phyloP scores from a whole-genome alignment of 1,139 yeast genomes.

The Geotrichum restrictum region DNA sequence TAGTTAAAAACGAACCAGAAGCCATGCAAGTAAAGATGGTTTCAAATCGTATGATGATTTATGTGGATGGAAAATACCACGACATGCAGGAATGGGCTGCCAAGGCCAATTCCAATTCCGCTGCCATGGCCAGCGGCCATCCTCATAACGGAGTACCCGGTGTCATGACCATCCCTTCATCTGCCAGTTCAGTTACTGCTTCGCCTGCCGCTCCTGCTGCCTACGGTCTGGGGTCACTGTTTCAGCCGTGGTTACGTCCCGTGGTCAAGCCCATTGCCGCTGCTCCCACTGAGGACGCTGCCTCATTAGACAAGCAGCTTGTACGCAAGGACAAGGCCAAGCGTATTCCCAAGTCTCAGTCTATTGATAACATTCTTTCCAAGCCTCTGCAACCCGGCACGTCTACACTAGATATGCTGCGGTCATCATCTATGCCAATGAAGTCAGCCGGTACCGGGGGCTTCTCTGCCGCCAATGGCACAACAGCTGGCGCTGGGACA shows the following conservation, averaged over 20 bases:
- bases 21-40: constrained; percentile 33
- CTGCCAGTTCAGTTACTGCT: not conserved
- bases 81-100: constrained; percentile 39
- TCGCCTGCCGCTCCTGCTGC: constrained; percentile 6
- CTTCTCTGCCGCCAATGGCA: not conserved
- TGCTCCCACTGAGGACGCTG: constrained; percentile 1
- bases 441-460: constrained; percentile 1
- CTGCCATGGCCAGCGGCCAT: not conserved
- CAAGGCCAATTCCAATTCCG: constrained; percentile 22
- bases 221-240: constrained; percentile 16
- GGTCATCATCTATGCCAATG: constrained; percentile 5
- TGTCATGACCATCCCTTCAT: not conserved
- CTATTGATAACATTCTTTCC: constrained; percentile 3
- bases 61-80: constrained; percentile 28
- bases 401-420: constrained; percentile 18
- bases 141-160: constrained; percentile 6
- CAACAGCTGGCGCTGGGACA: not conserved
- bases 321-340: not conserved
- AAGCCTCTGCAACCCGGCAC: not conserved
- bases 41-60: constrained; percentile 35
- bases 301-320: not conserved
- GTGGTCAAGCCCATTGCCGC: not conserved
- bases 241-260: constrained; percentile 22
- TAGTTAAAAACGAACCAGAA: constrained; percentile 3
- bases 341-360: constrained; percentile 5